Evolutionary conservation across 371 early-diverging fungal genomes (phyloP).

Genomic region (Cokeromyces recurvatus): DNA sequence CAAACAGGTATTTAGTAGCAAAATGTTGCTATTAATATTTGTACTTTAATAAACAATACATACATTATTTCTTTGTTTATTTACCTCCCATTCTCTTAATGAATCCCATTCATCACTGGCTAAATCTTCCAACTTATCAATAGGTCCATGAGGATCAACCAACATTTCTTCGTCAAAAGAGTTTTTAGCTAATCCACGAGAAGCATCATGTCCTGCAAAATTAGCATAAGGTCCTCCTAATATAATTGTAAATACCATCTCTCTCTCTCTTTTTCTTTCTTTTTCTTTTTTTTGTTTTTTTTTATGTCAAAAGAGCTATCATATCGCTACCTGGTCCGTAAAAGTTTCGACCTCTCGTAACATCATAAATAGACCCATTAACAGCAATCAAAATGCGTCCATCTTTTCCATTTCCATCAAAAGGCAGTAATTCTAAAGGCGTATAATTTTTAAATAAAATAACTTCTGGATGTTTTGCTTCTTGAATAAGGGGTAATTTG

Average conservation of each 20-base stretch:
- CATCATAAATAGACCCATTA: slow-evolving; percentile 88
- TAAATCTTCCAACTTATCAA: slow-evolving; percentile 80
- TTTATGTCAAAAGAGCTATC: neutral
- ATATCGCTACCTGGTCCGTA: slow-evolving; percentile 95
- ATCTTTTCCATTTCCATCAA: slow-evolving; percentile 45
- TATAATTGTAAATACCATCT: neutral
- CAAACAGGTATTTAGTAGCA: slow-evolving; percentile 16
- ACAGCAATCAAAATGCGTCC: slow-evolving; percentile 76
- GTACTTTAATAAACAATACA: neutral
- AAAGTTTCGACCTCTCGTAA: slow-evolving; percentile 77
- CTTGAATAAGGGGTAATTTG: slow-evolving; percentile 5
- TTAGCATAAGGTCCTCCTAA: slow-evolving; percentile 85
- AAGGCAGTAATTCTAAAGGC: slow-evolving; percentile 61
- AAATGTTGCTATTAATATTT: slow-evolving; percentile 9
- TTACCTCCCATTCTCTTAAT: slow-evolving; percentile 65
- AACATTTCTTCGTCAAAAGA: slow-evolving; percentile 85
- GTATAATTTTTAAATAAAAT: slow-evolving; percentile 65
- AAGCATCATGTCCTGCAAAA: slow-evolving; percentile 86
- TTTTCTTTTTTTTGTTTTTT: too few species aligned
- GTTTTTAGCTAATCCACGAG: slow-evolving; percentile 84
- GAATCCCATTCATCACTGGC: slow-evolving; percentile 71
- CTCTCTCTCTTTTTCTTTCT: neutral
- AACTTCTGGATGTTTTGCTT: slow-evolving; percentile 49
- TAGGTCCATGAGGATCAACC: slow-evolving; percentile 61
- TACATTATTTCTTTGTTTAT: neutral